Base-by-base conservation (phyloP, 2,329 filamentous ascomycete genomes). In the Cercospora berteroae region DNA sequence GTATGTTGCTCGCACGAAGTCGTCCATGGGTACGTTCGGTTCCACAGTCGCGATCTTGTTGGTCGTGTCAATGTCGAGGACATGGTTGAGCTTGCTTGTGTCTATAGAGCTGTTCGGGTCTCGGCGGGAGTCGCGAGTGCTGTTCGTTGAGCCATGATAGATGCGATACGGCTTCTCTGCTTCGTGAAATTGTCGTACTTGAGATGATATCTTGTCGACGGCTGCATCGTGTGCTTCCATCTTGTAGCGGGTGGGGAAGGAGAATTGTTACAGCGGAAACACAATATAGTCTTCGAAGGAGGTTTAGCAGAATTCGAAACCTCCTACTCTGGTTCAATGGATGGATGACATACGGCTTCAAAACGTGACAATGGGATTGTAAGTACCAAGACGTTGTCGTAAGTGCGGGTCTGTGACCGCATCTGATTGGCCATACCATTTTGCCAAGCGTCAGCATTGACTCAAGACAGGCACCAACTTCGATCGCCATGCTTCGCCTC, bases 11-110 rank as follows among this genome's bases (percentile, higher is more conserved):
- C 85, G 82, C 0, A 90, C 84, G 1, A 91, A 81, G 0, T 80
- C 79, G 67, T 90, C 88, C 88, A 91, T 91, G 0, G 87, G 82
- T 3, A 91, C 88, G 70, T 91, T 91, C 0, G 89, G 88, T 73
- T 91, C 88, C 0, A 90, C 88, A 0, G 87, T 72, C 58, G 80
- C 81, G 12, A 80, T 83, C 67, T 80, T 81, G 5, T 74, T 77
- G 16, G 76, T 67, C 9, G 71, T 70, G 70, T 85, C 77, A 57
- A 86, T 78, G 7, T 75, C 69, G 8, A 86, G 70, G 1, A 86
- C 80, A 72, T 83, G 76, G 36, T 80, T 81, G n/a, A 86, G 78
- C 3, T 73, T 75, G 69, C 79, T 82, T n/a, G 82, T 84, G 69
- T 86, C 82, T 55, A 86, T 78, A 64, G 52, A 81, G 73, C 25